Evolutionary conservation across 2,329 filamentous ascomycete genomes (phyloP), one percentile per base, ranked within the genome.

Genomic region (Clonostachys sp.): DNA sequence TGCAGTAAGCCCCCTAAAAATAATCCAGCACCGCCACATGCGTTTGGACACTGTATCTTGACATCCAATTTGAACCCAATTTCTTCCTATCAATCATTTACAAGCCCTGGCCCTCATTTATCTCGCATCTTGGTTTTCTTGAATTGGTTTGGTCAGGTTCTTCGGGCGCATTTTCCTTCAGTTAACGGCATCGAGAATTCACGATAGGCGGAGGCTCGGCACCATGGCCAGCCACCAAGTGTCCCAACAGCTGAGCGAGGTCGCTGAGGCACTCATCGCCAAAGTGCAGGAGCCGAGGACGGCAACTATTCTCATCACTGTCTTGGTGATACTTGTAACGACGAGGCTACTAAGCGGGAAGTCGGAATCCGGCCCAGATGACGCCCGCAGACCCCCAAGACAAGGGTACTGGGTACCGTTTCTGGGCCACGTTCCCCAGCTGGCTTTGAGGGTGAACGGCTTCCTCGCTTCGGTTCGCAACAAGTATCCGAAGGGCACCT

Each of bases 401-500:
- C 64, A 62, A 3, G 59, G 62, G 4, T 66, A 62, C 45, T 68
- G 63, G 62, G 43, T 70, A 2, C 67, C 67, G 1, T 56, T 62
- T 13, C 38, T 71, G 6, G 66, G 66, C 13, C 66, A 71, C 41
- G 53, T 59, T 12, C 61, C 64, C 2, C 62, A 61, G 39, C 56
- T 70, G 50, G 50, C 54, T 17, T 45, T 61, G 43, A 56, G 56
- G 50, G 50, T 53, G n/a, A 55, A 58, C 6, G 51, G 52, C 16
- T 64, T 66, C 24, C 54, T 70, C 41, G 48, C 55, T 33, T 44
- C 57, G 10, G 55, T 70, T 17, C 57, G 60, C n/a, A 53, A 58
- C 24, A 54, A 54, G 20, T 67, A 65, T 42, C 51, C 60, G 1
- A 52, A 62, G 12, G 68, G 68, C 34, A 53, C 63, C 20, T 69